Conservation (phyloP, 495 filamentous ascomycete genomes). For the Podospora anserina region DNA sequence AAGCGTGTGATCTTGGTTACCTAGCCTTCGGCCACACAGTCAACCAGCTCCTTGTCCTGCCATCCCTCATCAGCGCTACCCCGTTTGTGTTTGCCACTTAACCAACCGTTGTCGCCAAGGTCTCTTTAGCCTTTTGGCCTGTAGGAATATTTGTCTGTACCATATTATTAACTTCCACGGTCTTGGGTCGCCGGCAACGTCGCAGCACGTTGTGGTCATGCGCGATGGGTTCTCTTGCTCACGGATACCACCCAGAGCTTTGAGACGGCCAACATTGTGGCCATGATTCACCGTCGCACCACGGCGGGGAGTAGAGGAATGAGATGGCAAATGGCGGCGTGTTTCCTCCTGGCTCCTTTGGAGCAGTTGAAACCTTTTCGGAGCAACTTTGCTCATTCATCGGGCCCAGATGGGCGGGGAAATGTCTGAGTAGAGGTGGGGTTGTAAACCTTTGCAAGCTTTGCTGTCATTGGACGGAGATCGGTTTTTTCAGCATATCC, state of each 20-base stretch:
- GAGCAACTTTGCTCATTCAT: neutral
- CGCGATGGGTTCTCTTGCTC: neutral
- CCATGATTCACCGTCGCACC: neutral
- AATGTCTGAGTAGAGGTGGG: conserved; percentile 4
- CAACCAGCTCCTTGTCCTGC: neutral
- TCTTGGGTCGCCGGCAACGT: neutral
- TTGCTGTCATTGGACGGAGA: neutral
- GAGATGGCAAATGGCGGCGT: neutral
- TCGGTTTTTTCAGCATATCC: neutral
- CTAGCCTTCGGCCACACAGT: neutral
- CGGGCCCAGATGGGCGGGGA: neutral
- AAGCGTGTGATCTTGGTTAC: neutral
- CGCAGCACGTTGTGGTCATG: neutral
- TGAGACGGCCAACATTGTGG: neutral
- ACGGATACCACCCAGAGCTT: neutral
- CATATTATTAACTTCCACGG: conserved; percentile 2
- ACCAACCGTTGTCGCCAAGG: neutral
- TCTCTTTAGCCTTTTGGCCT: neutral
- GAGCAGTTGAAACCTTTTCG: neutral
- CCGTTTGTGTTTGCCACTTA: neutral
- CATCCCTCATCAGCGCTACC: neutral
- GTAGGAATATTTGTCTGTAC: conserved; percentile 7
- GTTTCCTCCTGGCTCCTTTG: neutral
- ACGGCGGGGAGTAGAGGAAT: neutral
- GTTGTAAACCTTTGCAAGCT: conserved; percentile 3